Conservation (phyloP, 768 basidiomycete species). For the Naganishia vaughanmartiniae region DNA sequence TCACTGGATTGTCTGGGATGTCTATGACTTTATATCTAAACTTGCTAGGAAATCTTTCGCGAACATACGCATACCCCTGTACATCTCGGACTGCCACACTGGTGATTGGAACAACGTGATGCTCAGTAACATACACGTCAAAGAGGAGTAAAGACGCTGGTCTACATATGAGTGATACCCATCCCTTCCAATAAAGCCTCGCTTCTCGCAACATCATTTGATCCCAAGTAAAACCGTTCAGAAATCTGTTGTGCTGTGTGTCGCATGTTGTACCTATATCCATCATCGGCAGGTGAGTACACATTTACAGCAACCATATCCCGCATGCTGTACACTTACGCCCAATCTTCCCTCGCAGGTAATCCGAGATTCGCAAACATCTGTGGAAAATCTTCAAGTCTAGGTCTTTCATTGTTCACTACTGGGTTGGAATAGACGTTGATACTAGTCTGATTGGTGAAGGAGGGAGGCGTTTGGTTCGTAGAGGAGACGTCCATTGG, state of each 20-base stretch:
- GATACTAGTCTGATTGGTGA: neutral
- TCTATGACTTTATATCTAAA: constrained; percentile 50
- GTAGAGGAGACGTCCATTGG: neutral
- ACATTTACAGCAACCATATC: neutral
- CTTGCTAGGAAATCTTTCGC: constrained; percentile 45
- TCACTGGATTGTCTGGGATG: constrained; percentile 50
- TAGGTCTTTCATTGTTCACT: constrained; percentile 8
- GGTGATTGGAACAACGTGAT: neutral
- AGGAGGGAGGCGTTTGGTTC: neutral
- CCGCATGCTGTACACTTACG: constrained; percentile 16
- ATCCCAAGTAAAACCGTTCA: constrained; percentile 49
- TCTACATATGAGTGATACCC: constrained; percentile 52
- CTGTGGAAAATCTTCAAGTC: constrained; percentile 1
- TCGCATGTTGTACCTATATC: constrained; percentile 51
- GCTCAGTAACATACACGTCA: neutral
- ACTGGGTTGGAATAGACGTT: constrained; percentile 5
- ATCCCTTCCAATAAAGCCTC: constrained; percentile 36
- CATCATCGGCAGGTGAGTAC: neutral
- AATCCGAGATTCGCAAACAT: constrained; percentile 4
- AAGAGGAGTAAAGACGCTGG: neutral
- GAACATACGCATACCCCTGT: constrained; percentile 46
- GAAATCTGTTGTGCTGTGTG: constrained; percentile 50
- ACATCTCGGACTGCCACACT: constrained; percentile 50
- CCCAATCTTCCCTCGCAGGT: constrained; percentile 27
- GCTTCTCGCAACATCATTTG: constrained; percentile 45